Percentiles rank a stretch among this genome's conserved stretches.
These are phyloP conservation scores for Kluyveromyces aestuarii DNA, from an alignment of 805 yeast species.

Conservation along the genomic window DNA sequence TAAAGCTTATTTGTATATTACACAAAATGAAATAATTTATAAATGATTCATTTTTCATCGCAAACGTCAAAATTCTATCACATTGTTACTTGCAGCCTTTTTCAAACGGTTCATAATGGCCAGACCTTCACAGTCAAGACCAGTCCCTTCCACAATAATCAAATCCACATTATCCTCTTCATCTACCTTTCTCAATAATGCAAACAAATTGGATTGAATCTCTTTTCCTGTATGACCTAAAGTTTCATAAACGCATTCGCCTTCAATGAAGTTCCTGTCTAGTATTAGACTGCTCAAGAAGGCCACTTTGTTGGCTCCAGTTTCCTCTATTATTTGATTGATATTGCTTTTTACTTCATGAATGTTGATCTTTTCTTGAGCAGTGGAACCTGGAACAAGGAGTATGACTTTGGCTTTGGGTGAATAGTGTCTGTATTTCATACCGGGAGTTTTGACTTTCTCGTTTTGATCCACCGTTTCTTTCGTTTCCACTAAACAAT, in stretches of 20 bases:
- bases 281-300: slow-evolving; percentile 35
- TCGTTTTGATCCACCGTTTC: slow-evolving; percentile 54
- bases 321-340: slow-evolving; percentile 7
- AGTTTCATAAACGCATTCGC: slow-evolving; percentile 19
- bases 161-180: slow-evolving; percentile 48
- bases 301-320: slow-evolving; percentile 36
- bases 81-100: slow-evolving; percentile 65
- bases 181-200: slow-evolving; percentile 67
- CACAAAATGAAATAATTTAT: neutral
- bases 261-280: slow-evolving; percentile 11
- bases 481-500: slow-evolving; percentile 53
- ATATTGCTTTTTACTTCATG: slow-evolving; percentile 25
- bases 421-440: slow-evolving; percentile 94
- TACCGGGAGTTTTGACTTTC: slow-evolving; percentile 87
- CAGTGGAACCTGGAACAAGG: slow-evolving; percentile 46
- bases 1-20: slow-evolving; percentile 1
- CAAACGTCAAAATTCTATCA: slow-evolving; percentile 7
- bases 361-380: slow-evolving; percentile 6
- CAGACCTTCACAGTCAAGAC: slow-evolving; percentile 68
- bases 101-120: slow-evolving; percentile 89
- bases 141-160: slow-evolving; percentile 79
- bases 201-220: slow-evolving; percentile 69
- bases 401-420: slow-evolving; percentile 79
- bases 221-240: slow-evolving; percentile 41
- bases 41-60: neutral